Base-by-base conservation (phyloP, 1,284 basidiomycete species). In the Irpex sp. region DNA sequence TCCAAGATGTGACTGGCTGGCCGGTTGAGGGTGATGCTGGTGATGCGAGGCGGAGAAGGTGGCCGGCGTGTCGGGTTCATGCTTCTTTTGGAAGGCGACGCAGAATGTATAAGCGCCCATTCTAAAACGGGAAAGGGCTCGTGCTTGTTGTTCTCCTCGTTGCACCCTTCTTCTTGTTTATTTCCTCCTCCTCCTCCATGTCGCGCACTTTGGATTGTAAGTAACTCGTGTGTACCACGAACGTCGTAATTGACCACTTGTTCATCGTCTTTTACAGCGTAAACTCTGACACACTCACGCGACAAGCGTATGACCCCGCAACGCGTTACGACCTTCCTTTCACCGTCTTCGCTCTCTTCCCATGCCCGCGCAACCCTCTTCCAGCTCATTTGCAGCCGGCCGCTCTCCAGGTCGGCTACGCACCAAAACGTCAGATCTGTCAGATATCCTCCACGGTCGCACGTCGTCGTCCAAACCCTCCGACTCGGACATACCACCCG, bases 381-480 rank as follows among this genome's bases (percentile, higher is more conserved):
- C 54, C 5, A 15, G 21, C 19, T 8, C 26, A 2, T 34, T 4
- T 34, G 7, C 17, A 11, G 21, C 31, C 26, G 26, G 54, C 9
- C 19, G 54, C 19, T 34, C 54, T 56, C 54, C 54, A 56, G 13
- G 21, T 34, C 64, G 64, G 31, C 64, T 65, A 31, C 74, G 75
- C 60, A 73, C 75, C 5, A 73, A 74, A 62, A 77, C 76, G 0
- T 72, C 75, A n/a, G 76, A 76, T 65, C 59, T 77, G 44, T 72
- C 74, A 19, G 76, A 76, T 58, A 66, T 76, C 57, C 68, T 76
- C 11, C 72, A 72, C 59, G 72, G 71, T 48, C 54, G 54, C 13
- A 56, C 21, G 2, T 56, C 54, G 21, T 56, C 54, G 6, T 56
- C 54, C 21, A 67, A 68, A 34, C 62, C 40, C 58, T 62, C 57